Evolutionary conservation across 495 filamentous ascomycete genomes (phyloP).

Genomic region (Patellaria atrata): DNA sequence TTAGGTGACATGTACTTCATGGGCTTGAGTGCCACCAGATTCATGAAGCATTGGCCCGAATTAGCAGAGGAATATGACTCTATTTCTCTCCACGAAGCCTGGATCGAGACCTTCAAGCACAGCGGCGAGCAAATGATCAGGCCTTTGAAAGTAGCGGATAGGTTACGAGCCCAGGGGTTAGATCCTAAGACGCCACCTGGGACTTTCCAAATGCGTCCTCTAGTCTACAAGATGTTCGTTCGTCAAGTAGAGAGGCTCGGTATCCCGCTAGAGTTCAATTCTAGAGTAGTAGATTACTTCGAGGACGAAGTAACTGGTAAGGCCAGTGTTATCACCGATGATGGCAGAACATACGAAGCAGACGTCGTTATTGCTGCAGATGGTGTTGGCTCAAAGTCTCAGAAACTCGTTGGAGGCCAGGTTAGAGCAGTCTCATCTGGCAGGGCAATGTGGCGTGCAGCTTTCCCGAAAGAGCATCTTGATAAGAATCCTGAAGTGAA

Average conservation of each 20-base stretch:
- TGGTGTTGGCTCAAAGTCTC: constrained; percentile 45
- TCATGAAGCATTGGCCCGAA: constrained; percentile 44
- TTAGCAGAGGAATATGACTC: constrained; percentile 33
- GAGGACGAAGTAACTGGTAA: constrained; percentile 34
- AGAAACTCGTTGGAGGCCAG: constrained; percentile 42
- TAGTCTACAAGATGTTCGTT: constrained; percentile 42
- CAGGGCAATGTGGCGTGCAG: constrained; percentile 39
- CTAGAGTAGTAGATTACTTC: constrained; percentile 45
- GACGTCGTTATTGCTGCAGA: constrained; percentile 52
- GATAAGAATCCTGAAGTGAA: constrained; percentile 24
- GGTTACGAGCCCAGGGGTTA: constrained; percentile 25
- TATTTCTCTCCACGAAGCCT: constrained; percentile 33
- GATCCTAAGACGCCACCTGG: constrained; percentile 27
- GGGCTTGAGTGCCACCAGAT: constrained; percentile 29
- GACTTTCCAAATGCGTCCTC: constrained; percentile 33
- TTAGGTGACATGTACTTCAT: constrained; percentile 44
- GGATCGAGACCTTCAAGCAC: constrained; percentile 40
- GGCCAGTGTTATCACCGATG: constrained; percentile 36
- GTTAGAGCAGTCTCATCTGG: constrained; percentile 34
- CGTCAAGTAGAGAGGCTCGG: constrained; percentile 35
- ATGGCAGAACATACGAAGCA: constrained; percentile 36
- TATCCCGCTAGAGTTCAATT: constrained; percentile 38
- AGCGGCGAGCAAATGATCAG: constrained; percentile 32
- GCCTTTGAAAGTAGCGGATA: constrained; percentile 19
- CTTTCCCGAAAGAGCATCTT: constrained; percentile 29